Percentiles rank a stretch among this genome's conserved stretches.
phyloP scores from a whole-genome alignment of 306 rosid genomes.

The Dicorynia guianensis region DNA sequence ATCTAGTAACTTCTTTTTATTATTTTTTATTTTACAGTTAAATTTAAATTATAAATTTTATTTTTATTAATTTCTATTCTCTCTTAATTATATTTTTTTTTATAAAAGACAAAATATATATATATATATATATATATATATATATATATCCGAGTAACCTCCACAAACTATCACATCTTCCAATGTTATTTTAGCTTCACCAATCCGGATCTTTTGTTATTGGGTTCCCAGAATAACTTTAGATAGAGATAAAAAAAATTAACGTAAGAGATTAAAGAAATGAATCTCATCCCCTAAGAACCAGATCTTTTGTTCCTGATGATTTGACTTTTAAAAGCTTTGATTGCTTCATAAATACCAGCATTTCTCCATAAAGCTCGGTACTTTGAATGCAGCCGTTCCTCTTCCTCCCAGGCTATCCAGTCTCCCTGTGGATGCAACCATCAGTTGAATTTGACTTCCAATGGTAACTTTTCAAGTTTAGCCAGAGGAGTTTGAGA shows the following conservation, averaged over 20 bases:
- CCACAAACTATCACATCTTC: constrained; percentile 59
- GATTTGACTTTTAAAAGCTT: constrained; percentile 50
- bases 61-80: too few species aligned
- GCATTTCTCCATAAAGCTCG: constrained; percentile 43
- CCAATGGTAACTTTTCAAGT: background rate
- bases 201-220: constrained; percentile 43
- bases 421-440: constrained; percentile 30
- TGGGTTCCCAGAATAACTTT: too few species aligned
- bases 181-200: constrained; percentile 60
- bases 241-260: too few species aligned
- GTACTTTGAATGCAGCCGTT: constrained; percentile 28
- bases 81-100: too few species aligned
- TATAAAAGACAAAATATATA: too few species aligned
- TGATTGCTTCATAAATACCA: constrained; percentile 59
- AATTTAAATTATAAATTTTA: too few species aligned
- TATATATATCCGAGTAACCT: too few species aligned
- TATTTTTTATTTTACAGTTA: too few species aligned
- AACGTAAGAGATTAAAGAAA: too few species aligned
- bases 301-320: constrained; percentile 30
- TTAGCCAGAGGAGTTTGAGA: background rate
- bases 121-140: too few species aligned
- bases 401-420: constrained; percentile 43
- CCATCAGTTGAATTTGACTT: constrained; percentile 46
- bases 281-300: too few species aligned
- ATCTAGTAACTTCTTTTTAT: too few species aligned